Base-by-base conservation (phyloP, 352 stramenopile species). In the Pilasporangium apinafurcum region DNA sequence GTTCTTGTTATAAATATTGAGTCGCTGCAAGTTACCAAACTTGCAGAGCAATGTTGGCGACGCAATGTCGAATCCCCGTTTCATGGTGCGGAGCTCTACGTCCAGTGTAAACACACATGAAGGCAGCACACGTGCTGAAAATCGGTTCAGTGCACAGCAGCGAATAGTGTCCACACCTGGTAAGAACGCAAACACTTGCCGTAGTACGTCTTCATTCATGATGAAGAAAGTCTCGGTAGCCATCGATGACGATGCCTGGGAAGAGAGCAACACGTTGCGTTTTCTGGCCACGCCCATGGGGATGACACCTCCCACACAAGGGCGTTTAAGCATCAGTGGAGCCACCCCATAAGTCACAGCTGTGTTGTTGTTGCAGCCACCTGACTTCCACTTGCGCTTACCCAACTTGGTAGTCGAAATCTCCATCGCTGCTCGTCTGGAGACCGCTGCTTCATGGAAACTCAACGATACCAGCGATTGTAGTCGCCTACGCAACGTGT, bases 391-490 rank as follows among this genome's bases (percentile, higher is more conserved):
- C 16, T 78, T 75, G 25, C 71, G 73, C 48, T 88, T 89, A 22
- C 75, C 74, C 1, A 83, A 41, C 46, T 46, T 59, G 12, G 39
- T 54, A 48, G 62, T 33, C 37, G 59, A 34, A 54, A 51, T 20
- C 45, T 62, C 48, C 33, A 44, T 39, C 33, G 37, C 53, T 21
- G 30, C 71, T 12, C 68, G 59, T 18, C 83, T 77, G 13, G 74
- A 70, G 16, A 83, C 78, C 0, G 81, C 81, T 0, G 81, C 81
- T 46, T 93, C 81, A 42, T 93, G 81, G 57, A 86, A 93, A 52
- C 78, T 91, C n/a, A 93, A 65, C 45, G 78, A 86, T 35, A 92
- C 82, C 28, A 93, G 71, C 34, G 77, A 91, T 58, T 93, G 82
- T 24, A 93, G 59, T 5, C 81, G 70, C 8, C 79, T 61, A 8